Percentiles rank a stretch among this genome's conserved stretches.
phyloP scores from a whole-genome alignment of 2,329 filamentous ascomycete genomes.

The Aspergillus ochraceoroseus region DNA sequence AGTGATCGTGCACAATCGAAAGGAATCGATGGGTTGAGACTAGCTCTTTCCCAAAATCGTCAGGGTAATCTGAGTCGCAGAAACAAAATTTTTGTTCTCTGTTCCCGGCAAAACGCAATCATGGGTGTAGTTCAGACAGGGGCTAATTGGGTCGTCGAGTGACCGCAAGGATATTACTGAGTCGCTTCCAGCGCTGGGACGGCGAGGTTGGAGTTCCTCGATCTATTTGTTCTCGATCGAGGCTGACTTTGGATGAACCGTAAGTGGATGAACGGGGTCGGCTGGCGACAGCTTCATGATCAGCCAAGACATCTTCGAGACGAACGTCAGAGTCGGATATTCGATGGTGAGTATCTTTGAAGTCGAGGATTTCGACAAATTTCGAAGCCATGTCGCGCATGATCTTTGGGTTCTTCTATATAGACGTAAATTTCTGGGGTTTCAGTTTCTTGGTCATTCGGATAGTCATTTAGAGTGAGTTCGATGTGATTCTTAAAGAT shows the following conservation, averaged over 20 bases:
- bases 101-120: neutral
- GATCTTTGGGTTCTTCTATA: conserved; percentile 13
- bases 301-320: conserved; percentile 43
- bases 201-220: conserved; percentile 25
- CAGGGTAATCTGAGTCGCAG: no score
- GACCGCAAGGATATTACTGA: conserved; percentile 32
- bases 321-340: conserved; percentile 41
- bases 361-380: conserved; percentile 44
- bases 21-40: no score
- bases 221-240: conserved; percentile 27
- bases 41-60: no score
- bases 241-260: conserved; percentile 32
- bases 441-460: no score
- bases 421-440: neutral
- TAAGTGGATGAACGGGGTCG: conserved; percentile 36
- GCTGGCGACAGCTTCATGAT: conserved; percentile 36
- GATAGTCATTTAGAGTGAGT: conserved; percentile 1
- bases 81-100: neutral
- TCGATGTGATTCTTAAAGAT: neutral
- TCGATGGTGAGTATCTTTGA: conserved; percentile 31
- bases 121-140: no score
- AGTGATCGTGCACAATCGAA: conserved; percentile 1
- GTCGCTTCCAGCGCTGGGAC: conserved; percentile 32
- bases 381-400: conserved; percentile 38
- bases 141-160: conserved; percentile 20